Evolutionary conservation across 768 basidiomycete genomes (phyloP).

Genomic region (Cytidiella melzeri): DNA sequence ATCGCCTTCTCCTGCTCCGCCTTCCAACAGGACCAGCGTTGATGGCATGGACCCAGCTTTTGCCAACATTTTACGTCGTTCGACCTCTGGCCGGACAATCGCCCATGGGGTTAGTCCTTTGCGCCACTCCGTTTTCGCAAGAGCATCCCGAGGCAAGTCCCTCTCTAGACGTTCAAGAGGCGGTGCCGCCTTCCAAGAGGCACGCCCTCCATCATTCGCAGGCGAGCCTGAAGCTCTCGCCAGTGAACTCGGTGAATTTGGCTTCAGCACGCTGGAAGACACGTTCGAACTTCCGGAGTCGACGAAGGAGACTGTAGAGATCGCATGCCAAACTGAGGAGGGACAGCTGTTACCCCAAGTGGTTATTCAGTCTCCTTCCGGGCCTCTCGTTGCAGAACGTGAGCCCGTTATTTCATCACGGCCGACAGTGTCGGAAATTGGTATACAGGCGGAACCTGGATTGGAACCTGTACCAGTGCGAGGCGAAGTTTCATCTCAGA

Average conservation of each 20-base stretch:
- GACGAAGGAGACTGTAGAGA: constrained; percentile 46
- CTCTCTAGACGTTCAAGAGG: constrained; percentile 52
- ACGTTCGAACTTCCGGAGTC: constrained; percentile 28
- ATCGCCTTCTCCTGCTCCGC: constrained; percentile 35
- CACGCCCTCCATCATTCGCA: constrained; percentile 63
- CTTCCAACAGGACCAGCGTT: constrained; percentile 62
- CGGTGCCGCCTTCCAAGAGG: constrained; percentile 64
- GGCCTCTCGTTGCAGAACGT: constrained; percentile 6
- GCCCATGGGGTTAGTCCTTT: constrained; percentile 51
- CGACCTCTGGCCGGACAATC: constrained; percentile 36
- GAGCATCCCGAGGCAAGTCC: constrained; percentile 42
- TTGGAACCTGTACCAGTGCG: constrained; percentile 14
- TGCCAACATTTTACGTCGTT: constrained; percentile 68
- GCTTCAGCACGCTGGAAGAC: constrained; percentile 36
- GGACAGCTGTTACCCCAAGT: constrained; percentile 30
- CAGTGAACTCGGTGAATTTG: constrained; percentile 43
- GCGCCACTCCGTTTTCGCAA: constrained; percentile 49
- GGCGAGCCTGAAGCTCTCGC: constrained; percentile 70
- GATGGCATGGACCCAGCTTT: constrained; percentile 88
- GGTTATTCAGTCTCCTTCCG: constrained; percentile 15
- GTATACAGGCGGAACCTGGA: constrained; percentile 29
- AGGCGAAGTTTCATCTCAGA: constrained; percentile 27
- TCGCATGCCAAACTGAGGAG: constrained; percentile 61
- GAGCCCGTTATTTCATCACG: constrained; percentile 17
- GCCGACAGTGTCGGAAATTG: constrained; percentile 26